These are phyloP conservation scores for Russula vinacea DNA, from an alignment of 768 basidiomycete species.

Conservation along the genomic window DNA sequence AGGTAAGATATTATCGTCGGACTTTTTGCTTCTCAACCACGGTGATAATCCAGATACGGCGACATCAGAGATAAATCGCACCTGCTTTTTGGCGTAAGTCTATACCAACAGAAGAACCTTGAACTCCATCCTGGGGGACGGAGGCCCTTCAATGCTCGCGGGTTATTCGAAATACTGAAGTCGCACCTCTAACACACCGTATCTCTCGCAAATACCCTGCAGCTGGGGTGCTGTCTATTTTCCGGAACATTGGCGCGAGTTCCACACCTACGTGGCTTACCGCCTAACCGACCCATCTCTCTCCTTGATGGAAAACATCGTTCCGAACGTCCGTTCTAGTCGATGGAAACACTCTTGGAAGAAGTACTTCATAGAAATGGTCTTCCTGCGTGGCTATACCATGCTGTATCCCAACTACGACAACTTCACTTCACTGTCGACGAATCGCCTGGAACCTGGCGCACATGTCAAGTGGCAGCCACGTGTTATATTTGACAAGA, in stretches of 20 bases:
- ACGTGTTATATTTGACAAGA: slow-evolving; percentile 46
- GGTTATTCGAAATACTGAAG: slow-evolving; percentile 47
- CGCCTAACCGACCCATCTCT: slow-evolving; percentile 50
- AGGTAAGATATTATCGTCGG: slow-evolving; percentile 42
- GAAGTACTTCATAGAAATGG: slow-evolving; percentile 83
- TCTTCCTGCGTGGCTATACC: slow-evolving; percentile 74
- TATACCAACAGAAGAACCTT: slow-evolving; percentile 82
- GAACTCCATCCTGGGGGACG: slow-evolving; percentile 70
- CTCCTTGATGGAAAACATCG: slow-evolving; percentile 46
- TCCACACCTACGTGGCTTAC: slow-evolving; percentile 70
- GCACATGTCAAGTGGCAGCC: slow-evolving; percentile 68
- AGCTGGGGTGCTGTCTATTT: slow-evolving; percentile 93
- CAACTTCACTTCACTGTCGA: slow-evolving; percentile 70
- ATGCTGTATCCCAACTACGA: slow-evolving; percentile 89
- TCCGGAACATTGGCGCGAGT: slow-evolving; percentile 84
- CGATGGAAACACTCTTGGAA: slow-evolving; percentile 84
- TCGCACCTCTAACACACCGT: slow-evolving; percentile 57
- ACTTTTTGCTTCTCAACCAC: slow-evolving; percentile 9
- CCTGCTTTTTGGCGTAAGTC: slow-evolving; percentile 71
- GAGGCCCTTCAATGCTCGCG: slow-evolving; percentile 61
- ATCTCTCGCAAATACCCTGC: slow-evolving; percentile 83
- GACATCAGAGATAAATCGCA: slow-evolving; percentile 39
- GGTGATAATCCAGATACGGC: slow-evolving; percentile 52
- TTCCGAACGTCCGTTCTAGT: slow-evolving; percentile 77
- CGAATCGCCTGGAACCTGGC: slow-evolving; percentile 86